Conservation (phyloP, 371 early-diverging fungal species). For the Mucor circinelloides region DNA sequence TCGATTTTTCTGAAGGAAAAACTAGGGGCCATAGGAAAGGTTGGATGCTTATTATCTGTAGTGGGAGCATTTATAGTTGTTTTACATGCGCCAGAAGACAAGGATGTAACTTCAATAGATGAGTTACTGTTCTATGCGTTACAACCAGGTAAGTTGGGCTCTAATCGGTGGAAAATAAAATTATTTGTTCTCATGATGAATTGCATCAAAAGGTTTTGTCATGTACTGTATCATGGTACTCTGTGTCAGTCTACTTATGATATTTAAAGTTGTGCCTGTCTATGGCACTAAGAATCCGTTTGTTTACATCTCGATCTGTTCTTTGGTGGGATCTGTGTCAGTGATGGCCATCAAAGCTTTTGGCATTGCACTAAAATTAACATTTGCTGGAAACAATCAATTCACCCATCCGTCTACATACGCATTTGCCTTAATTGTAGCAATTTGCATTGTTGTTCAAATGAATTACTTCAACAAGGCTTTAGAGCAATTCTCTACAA, state of each 20-base stretch:
- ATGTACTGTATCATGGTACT: constrained; percentile 74
- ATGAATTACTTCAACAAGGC: constrained; percentile 98
- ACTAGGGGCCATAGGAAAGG: constrained; percentile 75
- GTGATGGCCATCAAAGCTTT: constrained; percentile 92
- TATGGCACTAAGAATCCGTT: constrained; percentile 81
- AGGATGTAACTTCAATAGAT: constrained; percentile 63
- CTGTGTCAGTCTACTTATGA: constrained; percentile 67
- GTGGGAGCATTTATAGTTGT: constrained; percentile 90
- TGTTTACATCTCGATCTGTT: constrained; percentile 90
- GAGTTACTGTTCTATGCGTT: constrained; percentile 65
- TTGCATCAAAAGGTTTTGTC: constrained; percentile 65
- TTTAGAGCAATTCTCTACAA: constrained; percentile 86
- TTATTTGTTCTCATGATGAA: neutral
- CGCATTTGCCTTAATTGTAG: constrained; percentile 81
- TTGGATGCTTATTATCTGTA: constrained; percentile 88
- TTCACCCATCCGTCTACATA: constrained; percentile 85
- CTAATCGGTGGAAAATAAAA: neutral
- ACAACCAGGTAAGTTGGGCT: neutral
- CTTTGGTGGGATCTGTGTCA: constrained; percentile 85
- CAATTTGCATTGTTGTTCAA: constrained; percentile 83
- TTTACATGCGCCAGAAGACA: constrained; percentile 85
- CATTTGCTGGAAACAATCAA: constrained; percentile 91
- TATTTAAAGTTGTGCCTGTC: constrained; percentile 75
- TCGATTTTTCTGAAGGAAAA: constrained; percentile 69
- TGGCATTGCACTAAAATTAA: constrained; percentile 89